A percentile compares a stretch with the other conserved stretches of the same genome.
phyloP scores from a whole-genome alignment of 257 asterid species.

The Salvia hispanica region DNA sequence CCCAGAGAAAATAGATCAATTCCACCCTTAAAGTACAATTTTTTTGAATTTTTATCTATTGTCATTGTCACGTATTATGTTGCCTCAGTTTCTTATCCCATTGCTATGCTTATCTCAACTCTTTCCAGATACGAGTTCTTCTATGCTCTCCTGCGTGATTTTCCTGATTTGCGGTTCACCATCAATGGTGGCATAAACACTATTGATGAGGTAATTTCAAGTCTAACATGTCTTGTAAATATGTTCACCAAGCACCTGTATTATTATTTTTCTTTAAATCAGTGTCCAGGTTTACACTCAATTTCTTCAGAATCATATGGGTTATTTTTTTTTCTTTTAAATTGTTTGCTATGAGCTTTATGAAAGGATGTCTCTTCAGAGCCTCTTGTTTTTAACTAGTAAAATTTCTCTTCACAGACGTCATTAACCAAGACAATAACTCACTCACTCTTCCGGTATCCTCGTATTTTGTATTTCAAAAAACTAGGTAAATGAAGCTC shows the following conservation, averaged over 20 bases:
- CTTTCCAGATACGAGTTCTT: conserved; percentile 80
- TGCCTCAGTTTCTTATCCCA: conserved; percentile 20
- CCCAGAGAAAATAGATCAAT: conserved; percentile 89
- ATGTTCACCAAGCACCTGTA: conserved; percentile 9
- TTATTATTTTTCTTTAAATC: neutral
- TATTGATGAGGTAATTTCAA: conserved; percentile 67
- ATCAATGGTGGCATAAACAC: conserved; percentile 95
- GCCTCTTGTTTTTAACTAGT: neutral
- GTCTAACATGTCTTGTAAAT: conserved; percentile 20
- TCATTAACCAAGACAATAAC: conserved; percentile 18
- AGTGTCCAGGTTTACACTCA: neutral
- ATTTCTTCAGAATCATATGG: neutral
- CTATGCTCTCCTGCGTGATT: conserved; percentile 96
- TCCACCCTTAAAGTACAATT: conserved; percentile 82
- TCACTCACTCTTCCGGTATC: conserved; percentile 21
- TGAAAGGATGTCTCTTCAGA: neutral
- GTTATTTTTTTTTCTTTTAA: neutral
- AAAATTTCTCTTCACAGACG: neutral
- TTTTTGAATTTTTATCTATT: conserved; percentile 19
- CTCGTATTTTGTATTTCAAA: conserved; percentile 18
- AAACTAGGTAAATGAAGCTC: conserved; percentile 73
- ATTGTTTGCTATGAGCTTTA: conserved; percentile 18
- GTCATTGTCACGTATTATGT: neutral
- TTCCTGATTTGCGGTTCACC: conserved; percentile 86
- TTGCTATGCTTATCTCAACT: conserved; percentile 16